These are phyloP conservation scores for Bruguiera parviflora DNA, from an alignment of 345 rosid genomes.

Conservation along the genomic window DNA sequence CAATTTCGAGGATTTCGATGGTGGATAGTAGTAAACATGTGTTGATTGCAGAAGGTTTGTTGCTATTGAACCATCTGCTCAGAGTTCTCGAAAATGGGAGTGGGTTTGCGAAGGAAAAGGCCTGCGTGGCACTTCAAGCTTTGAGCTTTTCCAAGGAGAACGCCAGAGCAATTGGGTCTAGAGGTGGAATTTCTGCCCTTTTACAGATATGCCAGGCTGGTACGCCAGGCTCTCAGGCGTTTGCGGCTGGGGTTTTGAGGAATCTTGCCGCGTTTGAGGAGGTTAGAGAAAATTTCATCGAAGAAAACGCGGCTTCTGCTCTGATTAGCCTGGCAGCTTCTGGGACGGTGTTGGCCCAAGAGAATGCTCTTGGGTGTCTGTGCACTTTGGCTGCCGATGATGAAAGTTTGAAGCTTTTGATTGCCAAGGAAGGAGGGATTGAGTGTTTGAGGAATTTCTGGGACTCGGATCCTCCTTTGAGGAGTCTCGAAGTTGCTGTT, in stretches of 20 bases:
- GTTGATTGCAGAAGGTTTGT: conserved; percentile 68
- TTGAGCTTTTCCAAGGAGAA: conserved; percentile 68
- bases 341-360: conserved; percentile 73
- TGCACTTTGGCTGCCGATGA: conserved; percentile 57
- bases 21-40: conserved; percentile 80
- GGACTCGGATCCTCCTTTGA: conserved; percentile 54
- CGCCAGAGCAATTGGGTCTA: conserved; percentile 73
- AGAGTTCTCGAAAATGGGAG: conserved; percentile 85
- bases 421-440: conserved; percentile 65
- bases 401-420: conserved; percentile 51
- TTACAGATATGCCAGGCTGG: conserved; percentile 79
- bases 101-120: conserved; percentile 76
- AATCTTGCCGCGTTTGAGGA: conserved; percentile 59
- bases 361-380: conserved; percentile 74
- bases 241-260: conserved; percentile 79
- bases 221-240: conserved; percentile 77
- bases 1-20: conserved; percentile 62
- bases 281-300: conserved; percentile 62
- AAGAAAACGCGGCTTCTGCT: conserved; percentile 63
- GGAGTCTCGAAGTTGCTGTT: conserved; percentile 62
- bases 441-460: conserved; percentile 70
- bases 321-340: conserved; percentile 58
- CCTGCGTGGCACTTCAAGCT: conserved; percentile 76
- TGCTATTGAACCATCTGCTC: conserved; percentile 66
- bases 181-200: conserved; percentile 84